Evolutionary conservation across 179 eudicot species (phyloP).

Genomic region (Spergularia azorica): DNA sequence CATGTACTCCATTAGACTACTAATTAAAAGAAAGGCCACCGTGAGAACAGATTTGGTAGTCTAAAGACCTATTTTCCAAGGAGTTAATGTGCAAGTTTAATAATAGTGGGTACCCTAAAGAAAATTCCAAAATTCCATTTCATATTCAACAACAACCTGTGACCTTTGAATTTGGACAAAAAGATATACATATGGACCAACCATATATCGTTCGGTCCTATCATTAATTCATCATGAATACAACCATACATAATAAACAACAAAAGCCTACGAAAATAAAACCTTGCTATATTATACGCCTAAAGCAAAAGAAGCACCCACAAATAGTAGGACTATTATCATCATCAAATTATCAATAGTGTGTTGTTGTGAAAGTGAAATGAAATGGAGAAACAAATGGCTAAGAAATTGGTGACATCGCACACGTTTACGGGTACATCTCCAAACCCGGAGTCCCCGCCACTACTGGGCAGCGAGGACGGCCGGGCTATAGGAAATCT

Average conservation of each 20-base stretch:
- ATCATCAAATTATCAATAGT: too few relatives aligned
- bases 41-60: too few relatives aligned
- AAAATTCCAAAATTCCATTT: conserved; percentile 6
- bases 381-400: neutral
- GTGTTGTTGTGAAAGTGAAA: neutral
- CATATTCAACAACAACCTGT: conserved; percentile 19
- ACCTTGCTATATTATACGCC: neutral
- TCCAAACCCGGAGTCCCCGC: conserved; percentile 27
- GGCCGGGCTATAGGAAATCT: conserved; percentile 22
- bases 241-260: conserved; percentile 5
- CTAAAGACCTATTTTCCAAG: too few relatives aligned
- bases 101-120: neutral
- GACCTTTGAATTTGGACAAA: conserved; percentile 32
- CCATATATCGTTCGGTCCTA: conserved; percentile 14
- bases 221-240: conserved; percentile 2
- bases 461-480: conserved; percentile 16
- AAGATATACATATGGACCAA: conserved; percentile 2
- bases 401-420: conserved; percentile 13
- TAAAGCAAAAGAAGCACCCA: neutral
- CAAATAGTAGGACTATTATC: too few relatives aligned
- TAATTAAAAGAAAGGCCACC: too few relatives aligned
- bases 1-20: too few relatives aligned
- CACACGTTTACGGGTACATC: conserved; percentile 27
- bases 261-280: neutral
- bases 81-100: too few relatives aligned